Percentiles rank a stretch among this genome's conserved stretches.
Conservation (phyloP, 345 rosid genomes). For the Triadica sebifera region DNA sequence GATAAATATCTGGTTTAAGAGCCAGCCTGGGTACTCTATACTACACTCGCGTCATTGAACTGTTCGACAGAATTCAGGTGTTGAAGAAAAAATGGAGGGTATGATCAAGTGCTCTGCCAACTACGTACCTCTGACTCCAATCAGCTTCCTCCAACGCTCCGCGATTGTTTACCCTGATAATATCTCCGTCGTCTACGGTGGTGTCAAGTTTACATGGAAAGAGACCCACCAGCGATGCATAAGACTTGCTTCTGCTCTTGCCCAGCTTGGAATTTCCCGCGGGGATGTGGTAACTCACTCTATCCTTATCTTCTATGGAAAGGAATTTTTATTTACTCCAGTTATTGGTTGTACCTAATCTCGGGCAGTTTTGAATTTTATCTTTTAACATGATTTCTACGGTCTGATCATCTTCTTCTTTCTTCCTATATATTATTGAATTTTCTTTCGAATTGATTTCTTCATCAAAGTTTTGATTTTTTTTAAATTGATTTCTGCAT, state of each 20-base stretch:
- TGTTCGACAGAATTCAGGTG: too few species aligned
- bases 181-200: constrained; percentile 46
- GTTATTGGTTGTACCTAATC: neutral
- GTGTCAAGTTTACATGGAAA: constrained; percentile 50
- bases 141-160: constrained; percentile 58
- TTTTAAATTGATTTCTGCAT: too few species aligned
- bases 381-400: too few species aligned
- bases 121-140: constrained; percentile 53
- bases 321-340: neutral
- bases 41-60: too few species aligned
- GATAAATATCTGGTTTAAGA: too few species aligned
- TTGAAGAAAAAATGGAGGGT: constrained; percentile 39
- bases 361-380: neutral
- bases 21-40: too few species aligned
- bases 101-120: constrained; percentile 48
- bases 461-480: too few species aligned
- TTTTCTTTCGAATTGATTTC: too few species aligned
- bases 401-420: too few species aligned
- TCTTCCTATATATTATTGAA: too few species aligned
- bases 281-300: constrained; percentile 43
- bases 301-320: neutral
- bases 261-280: constrained; percentile 40
- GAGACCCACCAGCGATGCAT: constrained; percentile 51
- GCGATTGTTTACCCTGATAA: constrained; percentile 48
- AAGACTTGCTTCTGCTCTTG: constrained; percentile 60